Base-by-base conservation (phyloP, 2,329 filamentous ascomycete species). In the Dactylellina cionopaga region DNA sequence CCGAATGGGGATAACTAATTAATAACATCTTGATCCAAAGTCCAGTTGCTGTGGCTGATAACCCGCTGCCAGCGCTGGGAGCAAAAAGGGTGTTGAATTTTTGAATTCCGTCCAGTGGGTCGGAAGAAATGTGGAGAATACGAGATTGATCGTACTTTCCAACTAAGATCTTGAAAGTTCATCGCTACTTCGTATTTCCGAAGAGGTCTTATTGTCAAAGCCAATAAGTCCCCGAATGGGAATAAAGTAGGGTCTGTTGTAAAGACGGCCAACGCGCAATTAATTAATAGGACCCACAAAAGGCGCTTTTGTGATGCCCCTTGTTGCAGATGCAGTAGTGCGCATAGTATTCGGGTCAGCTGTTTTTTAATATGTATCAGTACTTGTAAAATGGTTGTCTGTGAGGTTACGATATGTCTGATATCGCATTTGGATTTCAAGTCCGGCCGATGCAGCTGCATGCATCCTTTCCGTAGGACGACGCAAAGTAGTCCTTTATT, bases 91-190 rank as follows among this genome's bases (percentile, higher is more conserved):
- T 55, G 51, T 55, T 55, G 33, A 22, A 55, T 41, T 55, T 55
- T 55, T 31, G 17, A 11, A 3, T 27, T 47, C 44, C 11, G 11
- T 41, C 15, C 13, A 37, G 6, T 41, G 5, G 19, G 19, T 41
- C 51, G 51, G 51, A 55, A 55, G 49, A 54, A 55, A 25, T 55
- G 51, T 55, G 51, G 51, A 24, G 33, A 55, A 55, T 55, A 55
- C 51, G 51, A 55, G 51, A 11, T n/a, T n/a, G n/a, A n/a, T n/a
- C 9, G 10, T 27, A n/a, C 22, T 54, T 54, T n/a, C n/a, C n/a
- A n/a, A n/a, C n/a, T n/a, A n/a, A n/a, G n/a, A n/a, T n/a, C n/a
- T n/a, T n/a, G n/a, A n/a, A n/a, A n/a, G n/a, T n/a, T n/a, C n/a
- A n/a, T n/a, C n/a, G n/a, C n/a, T n/a, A n/a, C n/a, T n/a, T n/a